phyloP scores from a whole-genome alignment of 805 yeast species.

The Candida sanyiensis region DNA sequence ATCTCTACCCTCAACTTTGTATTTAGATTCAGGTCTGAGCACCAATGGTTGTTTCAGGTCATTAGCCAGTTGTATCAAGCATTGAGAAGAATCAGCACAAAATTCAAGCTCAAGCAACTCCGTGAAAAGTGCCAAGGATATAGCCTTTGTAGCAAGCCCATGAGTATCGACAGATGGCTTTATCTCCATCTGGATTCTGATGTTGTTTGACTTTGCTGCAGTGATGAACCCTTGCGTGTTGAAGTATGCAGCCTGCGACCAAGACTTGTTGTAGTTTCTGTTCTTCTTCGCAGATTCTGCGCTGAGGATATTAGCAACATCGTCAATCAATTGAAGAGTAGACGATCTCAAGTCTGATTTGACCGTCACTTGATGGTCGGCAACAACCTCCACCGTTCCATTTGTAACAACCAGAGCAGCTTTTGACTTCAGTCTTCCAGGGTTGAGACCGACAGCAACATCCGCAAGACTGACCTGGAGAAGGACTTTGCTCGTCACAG shows the following conservation, averaged over 20 bases:
- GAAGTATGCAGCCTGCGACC: constrained; percentile 39
- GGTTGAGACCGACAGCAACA: constrained; percentile 56
- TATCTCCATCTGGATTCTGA: constrained; percentile 16
- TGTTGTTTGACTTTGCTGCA: constrained; percentile 41
- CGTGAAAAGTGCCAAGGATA: constrained; percentile 42
- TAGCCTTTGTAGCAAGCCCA: constrained; percentile 10
- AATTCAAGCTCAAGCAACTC: constrained; percentile 46
- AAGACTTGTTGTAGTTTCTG: constrained; percentile 23
- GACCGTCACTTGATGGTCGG: constrained; percentile 29
- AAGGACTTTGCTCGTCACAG: constrained; percentile 10
- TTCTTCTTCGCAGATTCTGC: constrained; percentile 26
- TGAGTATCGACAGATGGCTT: constrained; percentile 28
- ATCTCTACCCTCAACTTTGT: constrained; percentile 31
- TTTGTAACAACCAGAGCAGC: constrained; percentile 44
- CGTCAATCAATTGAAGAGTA: constrained; percentile 60
- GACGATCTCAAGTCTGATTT: constrained; percentile 36
- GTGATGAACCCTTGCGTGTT: constrained; percentile 45
- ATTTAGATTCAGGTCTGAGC: constrained; percentile 56
- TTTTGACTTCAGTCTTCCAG: constrained; percentile 54
- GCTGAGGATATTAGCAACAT: constrained; percentile 33
- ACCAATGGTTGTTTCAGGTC: constrained; percentile 68
- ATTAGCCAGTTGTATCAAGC: constrained; percentile 57
- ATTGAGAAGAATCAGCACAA: constrained; percentile 83
- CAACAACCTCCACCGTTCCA: constrained; percentile 47
- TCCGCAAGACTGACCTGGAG: constrained; percentile 34